Base-by-base conservation (phyloP, 306 rosid species). In the Prunus salicina region DNA sequence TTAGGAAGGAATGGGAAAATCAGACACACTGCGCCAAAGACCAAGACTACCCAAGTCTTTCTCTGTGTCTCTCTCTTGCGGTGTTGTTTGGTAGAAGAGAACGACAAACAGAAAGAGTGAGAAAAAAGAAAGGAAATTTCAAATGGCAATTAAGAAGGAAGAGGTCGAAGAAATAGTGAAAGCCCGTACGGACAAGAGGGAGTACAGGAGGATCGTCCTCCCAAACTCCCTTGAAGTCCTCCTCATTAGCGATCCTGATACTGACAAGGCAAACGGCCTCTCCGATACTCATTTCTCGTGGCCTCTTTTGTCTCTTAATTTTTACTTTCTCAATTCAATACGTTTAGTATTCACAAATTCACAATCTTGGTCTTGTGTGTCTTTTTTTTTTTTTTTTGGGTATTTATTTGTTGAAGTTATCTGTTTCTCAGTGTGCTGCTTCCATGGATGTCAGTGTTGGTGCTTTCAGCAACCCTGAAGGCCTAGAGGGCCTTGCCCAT, bases 401-500 rank as follows among this genome's bases (percentile, higher is more conserved):
- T 24, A 12, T 63, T 49, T 6, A 19, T 1, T 43, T 25, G 10
- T 30, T 53, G n/a, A 19, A 20, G 65, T 28, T 65, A 49, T 45
- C 28, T 58, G 43, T 66, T 12, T 65, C 28, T 22, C 81, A 92
- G 99, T 89, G 97, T 86, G 92, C 99, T 87, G 99, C 97, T 86
- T 90, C 97, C 75, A 95, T 95, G 99, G 82, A 82, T 67, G 99
- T 95, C 74, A 79, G 90, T 5, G 97, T 95, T 2, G 99, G 99
- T 63, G 84, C 88, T 66, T 95, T 90, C 87, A 81, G 88, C 76
- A 96, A 95, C 74, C 99, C 99, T 62, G 81, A 80, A 28, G 98
- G 93, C 72, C 91, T 95, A 8, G 96, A 90, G 71, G 98, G 98
- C 79, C 97, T 95, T 75, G 98, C 98, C 1, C 98, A 95, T 88